A percentile compares a stretch with the other conserved stretches of the same genome.
Conservation (phyloP, 2,329 filamentous ascomycete species). For the Chalara sp. region DNA sequence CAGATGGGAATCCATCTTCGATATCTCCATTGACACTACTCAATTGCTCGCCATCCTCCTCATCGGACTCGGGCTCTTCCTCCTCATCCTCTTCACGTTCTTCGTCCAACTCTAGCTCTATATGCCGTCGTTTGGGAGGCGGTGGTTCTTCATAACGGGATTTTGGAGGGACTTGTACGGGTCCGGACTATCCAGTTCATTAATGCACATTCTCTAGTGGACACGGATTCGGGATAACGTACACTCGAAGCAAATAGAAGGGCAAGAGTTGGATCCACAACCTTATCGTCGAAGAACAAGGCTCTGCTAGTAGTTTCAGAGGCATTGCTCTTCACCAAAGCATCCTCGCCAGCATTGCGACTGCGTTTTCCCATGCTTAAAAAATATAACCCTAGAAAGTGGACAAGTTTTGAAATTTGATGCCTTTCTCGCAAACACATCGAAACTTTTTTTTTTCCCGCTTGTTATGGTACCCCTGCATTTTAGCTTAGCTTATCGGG, state of each 20-base stretch:
- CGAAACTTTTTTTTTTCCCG: too few species aligned
- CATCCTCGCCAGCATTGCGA: slow-evolving; percentile 17
- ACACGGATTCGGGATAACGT: slow-evolving; percentile 31
- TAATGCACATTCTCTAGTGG: not conserved
- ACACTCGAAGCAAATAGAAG: slow-evolving; percentile 69
- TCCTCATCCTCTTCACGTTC: slow-evolving; percentile 30
- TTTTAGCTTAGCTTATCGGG: too few species aligned
- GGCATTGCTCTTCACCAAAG: slow-evolving; percentile 14
- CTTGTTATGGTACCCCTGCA: too few species aligned
- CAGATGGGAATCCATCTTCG: slow-evolving; percentile 21
- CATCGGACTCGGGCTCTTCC: slow-evolving; percentile 30
- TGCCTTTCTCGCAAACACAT: too few species aligned
- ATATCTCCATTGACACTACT: slow-evolving; percentile 30
- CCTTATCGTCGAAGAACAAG: slow-evolving; percentile 33
- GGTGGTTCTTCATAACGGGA: slow-evolving; percentile 28
- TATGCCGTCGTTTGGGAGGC: slow-evolving; percentile 16
- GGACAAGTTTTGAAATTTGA: too few species aligned
- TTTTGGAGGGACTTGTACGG: slow-evolving; percentile 28
- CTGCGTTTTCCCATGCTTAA: slow-evolving; percentile 24
- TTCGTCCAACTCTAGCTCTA: slow-evolving; percentile 19
- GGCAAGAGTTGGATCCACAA: slow-evolving; percentile 61
- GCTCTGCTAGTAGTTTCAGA: slow-evolving; percentile 21
- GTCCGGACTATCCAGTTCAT: slow-evolving; percentile 24
- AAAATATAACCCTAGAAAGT: too few species aligned
- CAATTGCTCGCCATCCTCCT: slow-evolving; percentile 29